phyloP scores from a whole-genome alignment of 257 asterid species.

The Asclepias syriaca region DNA sequence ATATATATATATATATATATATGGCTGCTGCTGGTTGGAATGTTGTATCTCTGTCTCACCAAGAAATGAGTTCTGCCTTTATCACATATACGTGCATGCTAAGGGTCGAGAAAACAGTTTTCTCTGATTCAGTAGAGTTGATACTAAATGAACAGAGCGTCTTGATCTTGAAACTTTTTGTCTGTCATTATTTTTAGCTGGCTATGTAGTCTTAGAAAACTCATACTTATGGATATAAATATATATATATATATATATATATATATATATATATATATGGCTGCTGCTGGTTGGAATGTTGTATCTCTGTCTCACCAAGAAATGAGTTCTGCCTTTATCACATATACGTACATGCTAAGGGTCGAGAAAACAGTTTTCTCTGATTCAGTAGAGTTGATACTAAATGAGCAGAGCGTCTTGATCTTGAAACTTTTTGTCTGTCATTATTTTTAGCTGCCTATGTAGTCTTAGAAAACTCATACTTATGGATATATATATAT shows the following conservation, averaged over 20 bases:
- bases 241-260: too few relatives aligned
- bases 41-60: slow-evolving; percentile 57
- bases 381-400: background rate
- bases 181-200: background rate
- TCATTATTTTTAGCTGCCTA: too few relatives aligned
- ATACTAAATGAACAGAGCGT: too few relatives aligned
- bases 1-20: too few relatives aligned
- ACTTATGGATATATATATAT: too few relatives aligned
- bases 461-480: too few relatives aligned
- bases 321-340: slow-evolving; percentile 36
- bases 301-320: slow-evolving; percentile 63
- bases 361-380: background rate
- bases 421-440: background rate
- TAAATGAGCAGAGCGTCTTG: background rate
- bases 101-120: background rate
- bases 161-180: too few relatives aligned
- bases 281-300: slow-evolving; percentile 90
- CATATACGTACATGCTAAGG: background rate
- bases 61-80: slow-evolving; percentile 53
- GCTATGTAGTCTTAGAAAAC: background rate
- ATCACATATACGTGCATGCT: background rate
- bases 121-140: too few relatives aligned
- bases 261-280: background rate
- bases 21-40: slow-evolving; percentile 83
- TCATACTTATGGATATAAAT: background rate